Percentiles rank a stretch among this genome's conserved stretches.
Conservation (phyloP, 495 filamentous ascomycete genomes). For the Xylaria scruposa region DNA sequence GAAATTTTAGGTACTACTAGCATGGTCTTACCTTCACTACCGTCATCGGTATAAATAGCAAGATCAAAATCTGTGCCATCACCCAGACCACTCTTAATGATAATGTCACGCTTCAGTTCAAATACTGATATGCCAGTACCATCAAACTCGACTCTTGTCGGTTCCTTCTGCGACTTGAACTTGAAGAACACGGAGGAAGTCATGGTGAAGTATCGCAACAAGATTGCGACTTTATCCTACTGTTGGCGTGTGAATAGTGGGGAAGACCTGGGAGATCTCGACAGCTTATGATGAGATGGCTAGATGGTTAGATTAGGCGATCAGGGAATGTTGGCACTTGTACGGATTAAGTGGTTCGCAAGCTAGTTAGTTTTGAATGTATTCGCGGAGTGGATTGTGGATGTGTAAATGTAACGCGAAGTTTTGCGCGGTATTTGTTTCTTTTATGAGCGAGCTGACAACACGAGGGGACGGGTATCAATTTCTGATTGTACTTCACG, state of each 20-base stretch:
- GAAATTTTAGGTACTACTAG: neutral
- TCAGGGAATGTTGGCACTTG: constrained; percentile 30
- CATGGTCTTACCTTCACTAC: constrained; percentile 76
- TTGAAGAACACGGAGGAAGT: constrained; percentile 99
- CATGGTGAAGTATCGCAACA: constrained; percentile 64
- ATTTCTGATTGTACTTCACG: constrained; percentile 64
- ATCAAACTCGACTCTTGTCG: constrained; percentile 92
- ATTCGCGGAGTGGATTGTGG: constrained; percentile 32
- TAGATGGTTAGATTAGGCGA: constrained; percentile 42
- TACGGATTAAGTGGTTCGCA: constrained; percentile 27
- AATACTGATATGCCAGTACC: constrained; percentile 98
- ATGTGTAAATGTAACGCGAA: constrained; percentile 33
- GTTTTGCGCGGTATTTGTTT: constrained; percentile 41
- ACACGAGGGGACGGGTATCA: constrained; percentile 58
- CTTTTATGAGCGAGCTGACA: constrained; percentile 44
- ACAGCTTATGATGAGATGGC: constrained; percentile 28
- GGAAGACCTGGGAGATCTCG: constrained; percentile 13
- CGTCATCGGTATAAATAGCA: constrained; percentile 88
- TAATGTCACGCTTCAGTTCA: constrained; percentile 98
- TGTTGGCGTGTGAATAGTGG: constrained; percentile 8
- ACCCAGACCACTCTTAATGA: constrained; percentile 86
- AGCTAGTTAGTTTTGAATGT: constrained; percentile 36
- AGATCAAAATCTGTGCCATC: constrained; percentile 98
- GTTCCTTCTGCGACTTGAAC: constrained; percentile 99
- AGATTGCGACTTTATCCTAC: constrained; percentile 33